Evolutionary conservation across 495 filamentous ascomycete species (phyloP), one percentile per base, ranked within the genome.

Genomic region (Zalerion maritima): DNA sequence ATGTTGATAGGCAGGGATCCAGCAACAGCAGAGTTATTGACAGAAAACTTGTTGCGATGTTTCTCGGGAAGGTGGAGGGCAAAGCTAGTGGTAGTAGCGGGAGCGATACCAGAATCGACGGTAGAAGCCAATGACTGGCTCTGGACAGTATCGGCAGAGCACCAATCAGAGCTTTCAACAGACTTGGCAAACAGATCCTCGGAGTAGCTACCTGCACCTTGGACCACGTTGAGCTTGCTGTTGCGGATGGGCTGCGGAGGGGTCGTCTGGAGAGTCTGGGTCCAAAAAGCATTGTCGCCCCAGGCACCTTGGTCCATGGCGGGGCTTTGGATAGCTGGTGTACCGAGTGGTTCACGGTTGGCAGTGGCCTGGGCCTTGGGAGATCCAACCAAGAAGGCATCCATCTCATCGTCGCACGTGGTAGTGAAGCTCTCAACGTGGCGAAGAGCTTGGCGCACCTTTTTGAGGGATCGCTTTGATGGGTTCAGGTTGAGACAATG

Each of bases 311-410:
- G 67, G 44, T 81, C 78, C 43, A 87, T 48, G 37, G 78, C 72
- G 14, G 89, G 85, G 45, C 77, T 93, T 50, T 86, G 79, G 48
- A 97, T 76, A 4, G 89, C 94, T 3, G 89, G 89, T 9, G 89
- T 97, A 27, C 91, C 81, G 15, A 97, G 78, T 28, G 89, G 89
- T 56, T 94, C 91, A 31, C 89, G 78, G 58, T 91, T 86, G 55
- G 82, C 78, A 52, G 71, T 83, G 32, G 83, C 78, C 29, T 81
- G 55, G 18, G 78, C 71, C 17, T 40, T 50, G 31, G 74, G 77
- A 21, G 84, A 77, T 36, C 79, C 74, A 20, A 74, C 76, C 62
- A 83, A 93, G 68, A 97, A 97, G 41, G 92, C 89, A 58, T 97
- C 91, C 35, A 92, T 56, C 10, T 64, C 61, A 47, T 94, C 87